phyloP scores from a whole-genome alignment of 2,329 filamentous ascomycete genomes.

The Diaporthe sp. region DNA sequence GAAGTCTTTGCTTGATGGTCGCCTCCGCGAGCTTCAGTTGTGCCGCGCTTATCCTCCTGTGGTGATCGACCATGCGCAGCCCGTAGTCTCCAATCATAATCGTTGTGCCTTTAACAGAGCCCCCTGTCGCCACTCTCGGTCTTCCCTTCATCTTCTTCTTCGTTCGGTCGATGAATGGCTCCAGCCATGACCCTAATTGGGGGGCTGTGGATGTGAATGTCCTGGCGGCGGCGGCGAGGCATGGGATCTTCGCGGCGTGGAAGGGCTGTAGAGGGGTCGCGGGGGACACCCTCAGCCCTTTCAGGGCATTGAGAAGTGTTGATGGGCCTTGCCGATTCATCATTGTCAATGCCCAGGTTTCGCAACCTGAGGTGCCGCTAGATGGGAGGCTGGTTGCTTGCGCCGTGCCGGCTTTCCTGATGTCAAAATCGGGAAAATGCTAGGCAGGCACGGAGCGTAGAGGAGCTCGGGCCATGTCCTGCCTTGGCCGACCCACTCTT shows the following conservation, averaged over 20 bases:
- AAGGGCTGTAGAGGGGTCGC: constrained; percentile 57
- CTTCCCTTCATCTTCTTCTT: constrained; percentile 94
- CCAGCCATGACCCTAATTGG: constrained; percentile 81
- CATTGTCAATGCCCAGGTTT: constrained; percentile 41
- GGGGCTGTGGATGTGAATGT: constrained; percentile 80
- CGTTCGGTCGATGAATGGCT: constrained; percentile 81
- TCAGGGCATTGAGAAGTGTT: constrained; percentile 64
- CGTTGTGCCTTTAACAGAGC: constrained; percentile 92
- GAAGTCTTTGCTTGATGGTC: constrained; percentile 88
- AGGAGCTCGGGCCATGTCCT: constrained; percentile 35
- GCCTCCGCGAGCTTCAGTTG: constrained; percentile 94
- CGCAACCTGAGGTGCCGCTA: constrained; percentile 12
- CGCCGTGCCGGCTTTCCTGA: constrained; percentile 27
- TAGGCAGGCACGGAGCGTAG: constrained; percentile 26
- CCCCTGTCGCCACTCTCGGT: constrained; percentile 89
- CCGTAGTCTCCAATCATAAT: constrained; percentile 98
- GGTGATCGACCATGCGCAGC: constrained; percentile 91
- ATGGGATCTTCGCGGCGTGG: constrained; percentile 49
- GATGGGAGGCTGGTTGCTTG: constrained; percentile 20
- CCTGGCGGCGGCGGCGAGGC: constrained; percentile 62
- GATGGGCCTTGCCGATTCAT: constrained; percentile 64
- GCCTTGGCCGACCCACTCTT: constrained; percentile 30
- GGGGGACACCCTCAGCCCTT: constrained; percentile 61
- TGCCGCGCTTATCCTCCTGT: constrained; percentile 88
- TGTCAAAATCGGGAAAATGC: constrained; percentile 31